These are phyloP conservation scores for Phytophthora sansomeana DNA, from an alignment of 352 stramenopile species.

Conservation along the genomic window DNA sequence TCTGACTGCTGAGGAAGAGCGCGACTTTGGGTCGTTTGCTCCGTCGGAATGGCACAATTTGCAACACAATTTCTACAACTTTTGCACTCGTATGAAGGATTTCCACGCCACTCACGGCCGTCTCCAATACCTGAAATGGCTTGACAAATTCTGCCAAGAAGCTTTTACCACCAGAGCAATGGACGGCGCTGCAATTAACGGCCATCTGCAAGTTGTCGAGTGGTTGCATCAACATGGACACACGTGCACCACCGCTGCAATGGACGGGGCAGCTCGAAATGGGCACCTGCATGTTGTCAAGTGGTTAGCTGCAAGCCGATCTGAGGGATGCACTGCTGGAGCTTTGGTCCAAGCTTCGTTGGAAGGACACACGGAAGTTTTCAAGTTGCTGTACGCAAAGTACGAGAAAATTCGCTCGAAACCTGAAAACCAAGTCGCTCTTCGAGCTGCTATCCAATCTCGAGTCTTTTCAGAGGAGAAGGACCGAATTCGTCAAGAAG, in stretches of 20 bases:
- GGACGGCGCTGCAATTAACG: background rate
- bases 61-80: background rate
- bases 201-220: background rate
- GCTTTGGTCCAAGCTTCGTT: background rate
- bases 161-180: background rate
- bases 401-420: background rate
- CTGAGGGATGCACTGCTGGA: background rate
- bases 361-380: constrained; percentile 9
- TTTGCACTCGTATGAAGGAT: background rate
- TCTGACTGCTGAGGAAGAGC: background rate
- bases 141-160: background rate
- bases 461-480: background rate
- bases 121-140: background rate
- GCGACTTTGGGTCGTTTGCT: background rate
- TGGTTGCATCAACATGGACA: background rate
- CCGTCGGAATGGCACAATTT: background rate
- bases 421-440: background rate
- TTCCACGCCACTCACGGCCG: background rate
- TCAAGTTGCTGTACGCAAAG: constrained; percentile 7
- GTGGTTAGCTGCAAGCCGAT: background rate
- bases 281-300: background rate
- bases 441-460: background rate
- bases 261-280: background rate
- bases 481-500: background rate
- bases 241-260: constrained; percentile 1